Evolutionary conservation across 2,329 filamentous ascomycete genomes (phyloP), one percentile per base, ranked within the genome.

Genomic region (Calonectria pteridis): DNA sequence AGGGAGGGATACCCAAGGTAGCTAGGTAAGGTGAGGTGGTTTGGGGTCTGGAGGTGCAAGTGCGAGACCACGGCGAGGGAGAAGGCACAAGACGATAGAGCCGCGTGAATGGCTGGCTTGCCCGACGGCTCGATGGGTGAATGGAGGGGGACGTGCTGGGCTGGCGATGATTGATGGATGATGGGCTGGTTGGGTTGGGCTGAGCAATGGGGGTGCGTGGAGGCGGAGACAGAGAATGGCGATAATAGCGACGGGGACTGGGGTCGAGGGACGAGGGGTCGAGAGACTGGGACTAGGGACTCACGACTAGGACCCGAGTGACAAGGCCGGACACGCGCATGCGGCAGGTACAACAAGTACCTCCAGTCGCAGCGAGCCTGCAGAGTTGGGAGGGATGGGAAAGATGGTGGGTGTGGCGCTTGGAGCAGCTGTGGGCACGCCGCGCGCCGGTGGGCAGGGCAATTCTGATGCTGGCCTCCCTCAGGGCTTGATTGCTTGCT

Each of bases 271-370:
- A 72, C 64, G 74, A 67, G 68, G 68, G 71, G 59, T 69, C 69
- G 69, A 59, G 55, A 71, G 58, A 69, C 70, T 62, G 40, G 40
- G 40, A n/a, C 40, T 43, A n/a, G 40, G 40, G 18, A n/a, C 16
- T 43, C 40, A 43, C 18, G 18, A 43, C 73, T 69, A 63, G 63
- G 73, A 74, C 68, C 58, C 66, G 63, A 65, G 65, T 55, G 65
- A 67, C 63, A 62, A 51, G 40, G 50, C 49, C 31, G 69, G 35
- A 26, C 35, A 33, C 55, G 71, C 55, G 71, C 50, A 51, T 53
- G 67, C 75, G 68, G 69, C 62, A 76, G 63, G 69, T 53, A 67
- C 51, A 64, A 37, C 49, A 67, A 73, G 76, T 77, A 70, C 65
- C 37, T 35, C 31, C 31, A 63, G 35, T 43, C 59, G 26, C 55